A percentile compares a stretch with the other conserved stretches of the same genome.
Evolutionary conservation across 768 basidiomycete genomes (phyloP).

Genomic region (Suillus tomentosus): DNA sequence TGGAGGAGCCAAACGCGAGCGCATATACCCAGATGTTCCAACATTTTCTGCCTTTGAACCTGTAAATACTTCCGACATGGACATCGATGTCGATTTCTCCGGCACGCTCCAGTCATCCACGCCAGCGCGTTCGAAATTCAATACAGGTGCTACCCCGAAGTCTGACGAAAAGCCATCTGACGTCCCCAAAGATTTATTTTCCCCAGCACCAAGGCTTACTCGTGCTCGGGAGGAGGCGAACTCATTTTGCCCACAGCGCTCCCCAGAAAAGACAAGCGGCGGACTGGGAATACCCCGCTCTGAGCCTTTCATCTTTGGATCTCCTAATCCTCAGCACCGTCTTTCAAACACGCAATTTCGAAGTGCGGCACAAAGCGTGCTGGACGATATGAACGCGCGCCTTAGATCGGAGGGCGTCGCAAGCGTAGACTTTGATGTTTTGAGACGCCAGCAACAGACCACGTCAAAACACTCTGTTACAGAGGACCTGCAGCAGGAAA

Average conservation of each 20-base stretch:
- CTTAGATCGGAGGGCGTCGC: conserved; percentile 59
- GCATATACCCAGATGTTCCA: conserved; percentile 44
- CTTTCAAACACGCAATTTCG: conserved; percentile 69
- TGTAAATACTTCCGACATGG: conserved; percentile 35
- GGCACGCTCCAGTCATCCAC: conserved; percentile 27
- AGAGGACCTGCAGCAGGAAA: conserved; percentile 10
- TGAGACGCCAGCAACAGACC: conserved; percentile 33
- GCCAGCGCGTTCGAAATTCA: conserved; percentile 27
- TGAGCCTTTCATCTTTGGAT: conserved; percentile 76
- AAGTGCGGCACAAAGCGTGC: conserved; percentile 63
- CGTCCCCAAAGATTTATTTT: conserved; percentile 41
- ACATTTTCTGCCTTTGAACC: conserved; percentile 34
- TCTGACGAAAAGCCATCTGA: conserved; percentile 34
- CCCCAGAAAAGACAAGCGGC: neutral
- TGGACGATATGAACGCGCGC: conserved; percentile 83
- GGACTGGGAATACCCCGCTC: conserved; percentile 23
- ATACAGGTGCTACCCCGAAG: conserved; percentile 29
- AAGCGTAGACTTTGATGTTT: conserved; percentile 46
- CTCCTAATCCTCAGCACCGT: conserved; percentile 63
- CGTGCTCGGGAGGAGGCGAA: conserved; percentile 13
- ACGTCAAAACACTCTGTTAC: conserved; percentile 1
- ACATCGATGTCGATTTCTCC: conserved; percentile 39
- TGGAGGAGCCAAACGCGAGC: conserved; percentile 21
- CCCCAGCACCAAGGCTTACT: conserved; percentile 34
- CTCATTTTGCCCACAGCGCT: conserved; percentile 23